Evolutionary conservation across 306 rosid species (phyloP), one percentile per base, ranked within the genome.

Genomic region (Alnus rubra): DNA sequence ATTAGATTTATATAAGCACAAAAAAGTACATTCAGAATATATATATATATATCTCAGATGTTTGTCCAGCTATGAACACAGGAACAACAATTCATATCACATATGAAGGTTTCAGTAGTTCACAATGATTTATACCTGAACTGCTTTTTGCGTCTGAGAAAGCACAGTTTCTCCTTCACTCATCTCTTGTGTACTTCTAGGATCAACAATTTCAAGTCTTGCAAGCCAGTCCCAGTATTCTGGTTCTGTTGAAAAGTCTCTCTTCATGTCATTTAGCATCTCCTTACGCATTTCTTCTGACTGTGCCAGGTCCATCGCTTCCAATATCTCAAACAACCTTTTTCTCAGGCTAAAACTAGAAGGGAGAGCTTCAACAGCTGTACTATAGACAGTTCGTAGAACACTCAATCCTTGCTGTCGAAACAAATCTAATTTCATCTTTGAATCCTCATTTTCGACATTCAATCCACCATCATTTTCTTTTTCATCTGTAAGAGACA

Each of bases 161-260:
- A 62, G 70, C 71, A 50, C 19, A 31, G 60, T 68, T 42, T 68
- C 71, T 81, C 84, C 91, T 84, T 84, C 91, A 58, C 82, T 80
- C 19, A 5, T 82, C 68, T 60, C 90, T 15, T 63, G 82, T 51
- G 65, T 62, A 72, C 62, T 78, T 77, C 81, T 89, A 63, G 86
- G 64, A 74, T 84, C 75, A 78, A 47, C 72, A 73, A 47, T 86
- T 76, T 87, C 88, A 77, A 80, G 93, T 80, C 90, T 91, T 13
- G 94, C 99, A 18, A 91, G 90, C 97, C 99, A 95, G 69, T 92
- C 92, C 99, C 99, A 95, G 76, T 85, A 91, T 64, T 83, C 94
- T 58, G 97, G 97, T 42, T 83, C 83, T 15, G 83, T 84, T 10
- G 84, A 86, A 84, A 92, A 95, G 86, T 88, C 92, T 81, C 87